Conservation (phyloP, 2,329 filamentous ascomycete species). For the Albophoma yamanashiensis region DNA sequence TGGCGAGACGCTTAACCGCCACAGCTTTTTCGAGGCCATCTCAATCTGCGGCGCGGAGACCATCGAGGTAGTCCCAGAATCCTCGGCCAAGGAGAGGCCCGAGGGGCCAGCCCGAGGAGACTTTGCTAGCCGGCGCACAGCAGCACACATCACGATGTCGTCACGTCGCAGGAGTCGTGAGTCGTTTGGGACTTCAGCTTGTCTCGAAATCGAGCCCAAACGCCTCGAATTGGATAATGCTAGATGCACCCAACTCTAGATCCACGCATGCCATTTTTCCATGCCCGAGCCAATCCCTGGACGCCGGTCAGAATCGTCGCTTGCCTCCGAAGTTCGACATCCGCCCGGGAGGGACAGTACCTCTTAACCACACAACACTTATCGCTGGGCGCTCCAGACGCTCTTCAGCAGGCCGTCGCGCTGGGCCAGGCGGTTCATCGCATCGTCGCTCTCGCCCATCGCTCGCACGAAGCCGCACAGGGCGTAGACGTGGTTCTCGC, state of each 20-base stretch:
- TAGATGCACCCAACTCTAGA: conserved; percentile 33
- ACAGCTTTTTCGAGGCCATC: conserved; percentile 51
- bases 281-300: conserved; percentile 22
- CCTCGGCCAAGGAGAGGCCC: conserved; percentile 32
- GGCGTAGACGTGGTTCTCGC: conserved; percentile 96
- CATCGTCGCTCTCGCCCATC: conserved; percentile 96
- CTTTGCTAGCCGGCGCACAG: conserved; percentile 41
- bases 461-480: conserved; percentile 96
- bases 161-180: conserved; percentile 6
- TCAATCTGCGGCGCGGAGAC: conserved; percentile 49
- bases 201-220: conserved; percentile 34
- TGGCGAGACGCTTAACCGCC: conserved; percentile 40
- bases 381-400: conserved; percentile 77
- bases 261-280: conserved; percentile 26
- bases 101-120: conserved; percentile 34
- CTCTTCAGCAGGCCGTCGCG: conserved; percentile 93
- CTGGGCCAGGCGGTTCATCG: conserved; percentile 91
- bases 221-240: conserved; percentile 35
- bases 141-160: conserved; percentile 15
- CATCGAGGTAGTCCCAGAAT: conserved; percentile 47
- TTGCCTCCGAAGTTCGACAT: not conserved
- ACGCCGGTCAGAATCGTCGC: conserved; percentile 6
- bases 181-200: conserved; percentile 11
- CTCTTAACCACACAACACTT: conserved; percentile 21
- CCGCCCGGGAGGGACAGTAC: not conserved